phyloP scores from a whole-genome alignment of 225 moss, liverwort and hornwort species.

The Sphagnum contortum region DNA sequence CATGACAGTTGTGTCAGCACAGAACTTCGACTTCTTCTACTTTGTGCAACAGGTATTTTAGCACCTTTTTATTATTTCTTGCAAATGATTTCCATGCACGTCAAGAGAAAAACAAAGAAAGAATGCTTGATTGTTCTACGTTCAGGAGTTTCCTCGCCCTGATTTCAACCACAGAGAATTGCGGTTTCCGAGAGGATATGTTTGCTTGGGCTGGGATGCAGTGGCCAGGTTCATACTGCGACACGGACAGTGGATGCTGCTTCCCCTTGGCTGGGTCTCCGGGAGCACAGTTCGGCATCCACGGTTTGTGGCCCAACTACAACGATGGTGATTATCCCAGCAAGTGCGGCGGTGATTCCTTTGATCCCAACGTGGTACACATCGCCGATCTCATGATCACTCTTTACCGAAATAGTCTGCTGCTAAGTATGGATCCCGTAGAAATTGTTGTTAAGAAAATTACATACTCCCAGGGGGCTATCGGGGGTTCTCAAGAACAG shows the following conservation, averaged over 20 bases:
- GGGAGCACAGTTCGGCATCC: constrained; percentile 68
- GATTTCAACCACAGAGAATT: no score
- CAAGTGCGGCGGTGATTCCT: constrained; percentile 36
- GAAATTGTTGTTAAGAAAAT: neutral
- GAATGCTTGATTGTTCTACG: no score
- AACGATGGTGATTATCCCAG: constrained; percentile 60
- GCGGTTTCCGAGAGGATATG: no score
- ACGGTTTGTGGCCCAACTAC: constrained; percentile 89
- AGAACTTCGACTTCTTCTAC: constrained; percentile 25
- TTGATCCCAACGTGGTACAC: constrained; percentile 42
- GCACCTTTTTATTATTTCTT: no score
- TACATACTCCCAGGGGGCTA: neutral
- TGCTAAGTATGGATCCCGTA: no score
- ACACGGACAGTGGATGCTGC: constrained; percentile 48
- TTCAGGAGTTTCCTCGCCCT: no score
- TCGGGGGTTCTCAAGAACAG: no score
- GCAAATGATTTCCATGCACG: no score
- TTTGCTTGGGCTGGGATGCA: constrained; percentile 8
- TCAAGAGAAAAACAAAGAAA: no score
- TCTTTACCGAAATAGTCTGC: neutral
- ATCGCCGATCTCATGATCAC: neutral
- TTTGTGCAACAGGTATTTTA: constrained; percentile 19
- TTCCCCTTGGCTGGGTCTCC: constrained; percentile 61
- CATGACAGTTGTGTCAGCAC: no score
- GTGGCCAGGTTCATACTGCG: constrained; percentile 93